Base-by-base conservation (phyloP, 2,329 filamentous ascomycete species). In the Colletotrichum sp. region DNA sequence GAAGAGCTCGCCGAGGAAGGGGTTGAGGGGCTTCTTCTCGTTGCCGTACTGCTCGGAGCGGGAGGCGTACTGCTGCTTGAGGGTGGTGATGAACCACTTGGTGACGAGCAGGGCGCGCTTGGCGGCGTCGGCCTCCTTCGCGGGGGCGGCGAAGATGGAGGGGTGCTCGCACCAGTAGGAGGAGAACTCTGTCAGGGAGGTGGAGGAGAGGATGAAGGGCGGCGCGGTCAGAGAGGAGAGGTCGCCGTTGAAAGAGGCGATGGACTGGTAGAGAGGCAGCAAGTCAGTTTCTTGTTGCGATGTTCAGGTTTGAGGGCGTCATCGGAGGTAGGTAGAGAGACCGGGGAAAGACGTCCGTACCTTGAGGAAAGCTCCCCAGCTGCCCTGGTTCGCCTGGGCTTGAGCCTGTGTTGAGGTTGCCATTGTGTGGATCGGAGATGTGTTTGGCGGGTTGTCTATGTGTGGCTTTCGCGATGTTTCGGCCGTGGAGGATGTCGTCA, bases 11-110 rank as follows among this genome's bases (percentile, higher is more conserved):
- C 96, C 96, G 44, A 99, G 87, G 87, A 99, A 99, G 0, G 97
- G 97, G 83, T 99, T 99, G 76, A 99, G 87, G 4, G 96, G 96
- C 89, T 99, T 99, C 92, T 99, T 99, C 89, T 98, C 96, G 82
- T 95, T 97, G 66, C 95, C 96, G 78, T 90, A 93, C 80, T 92
- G 88, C 80, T 98, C 96, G 83, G 95, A 98, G 75, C 91, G 90
- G 81, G 89, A 92, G 74, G 91, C 91, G 81, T 93, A 93, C 84
- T 98, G 95, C 85, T 98, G 95, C 88, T 97, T 98, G 68, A 99
- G 89, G 5, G 96, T 98, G 81, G 93, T 96, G 71, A 99, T 87
- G 87, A 98, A 99, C 96, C 96, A 99, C 85, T 96, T 98, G 80
- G 98, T 88, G n/a, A 99, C 96, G 39, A 96, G 89, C 79, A 98